Evolutionary conservation across 2,329 filamentous ascomycete genomes (phyloP), one percentile per base, ranked within the genome.

Genomic region (Fusarium sp.): DNA sequence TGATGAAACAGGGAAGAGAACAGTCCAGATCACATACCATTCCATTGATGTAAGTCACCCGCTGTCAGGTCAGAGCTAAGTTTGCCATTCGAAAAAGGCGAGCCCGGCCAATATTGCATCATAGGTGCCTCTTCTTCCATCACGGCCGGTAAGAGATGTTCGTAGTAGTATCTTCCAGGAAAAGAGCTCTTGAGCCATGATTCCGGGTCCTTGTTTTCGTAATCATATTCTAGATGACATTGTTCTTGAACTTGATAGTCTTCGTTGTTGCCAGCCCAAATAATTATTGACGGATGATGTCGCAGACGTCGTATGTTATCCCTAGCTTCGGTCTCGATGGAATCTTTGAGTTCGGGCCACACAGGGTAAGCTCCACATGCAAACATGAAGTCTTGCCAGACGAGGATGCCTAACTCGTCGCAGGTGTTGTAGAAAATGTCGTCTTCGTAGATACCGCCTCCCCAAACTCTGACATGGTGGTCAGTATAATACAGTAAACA

Each of bases 251-350:
- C 89, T 75, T 93, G 74, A 26, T 95, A 95, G 72, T 82, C 92
- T 75, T 95, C 92, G 70, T 96, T 96, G 76, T 94, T 95, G 3
- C 93, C 93, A 7, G 90, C 91, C 80, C 89, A 95, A 44, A 95
- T 87, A 11, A 91, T 86, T 57, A 96, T 84, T 0, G 87, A 92
- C 1, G 92, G 85, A 65, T 89, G 87, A 49, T 85, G 82, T 47
- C 86, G 79, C 32, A 90, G 74, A 10, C 86, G 79, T 45, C 83
- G 83, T 44, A 92, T 82, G 70, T 92, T 90, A 52, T 88, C 84
- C 39, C 83, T 80, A 39, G 86, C 88, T 74, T 91, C 89, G 19
- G 78, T 77, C 68, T 86, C 82, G 67, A 91, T 85, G 7, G 85
- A 87, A 44, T 83, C 76, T 19, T 89, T 78, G 17, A 89, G 83